phyloP scores from a whole-genome alignment of 768 basidiomycete species.

The Kwoniella heveanensis region DNA sequence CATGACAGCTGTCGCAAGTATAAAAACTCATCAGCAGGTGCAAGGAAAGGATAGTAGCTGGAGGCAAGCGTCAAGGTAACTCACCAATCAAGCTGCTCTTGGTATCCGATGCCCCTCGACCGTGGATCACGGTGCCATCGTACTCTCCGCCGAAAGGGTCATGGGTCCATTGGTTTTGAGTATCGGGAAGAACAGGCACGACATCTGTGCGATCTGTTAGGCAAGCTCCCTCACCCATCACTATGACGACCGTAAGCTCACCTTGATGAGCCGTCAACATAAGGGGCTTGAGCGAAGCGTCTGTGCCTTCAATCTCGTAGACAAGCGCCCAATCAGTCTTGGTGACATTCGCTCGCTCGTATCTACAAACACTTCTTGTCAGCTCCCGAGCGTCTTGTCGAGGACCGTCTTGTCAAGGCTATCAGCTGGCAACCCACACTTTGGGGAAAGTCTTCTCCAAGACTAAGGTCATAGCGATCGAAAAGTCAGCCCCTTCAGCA shows the following conservation, averaged over 20 bases:
- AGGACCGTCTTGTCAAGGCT: no score
- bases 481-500: neutral
- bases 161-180: constrained; percentile 63
- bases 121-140: constrained; percentile 66
- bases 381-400: neutral
- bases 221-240: no score
- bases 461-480: constrained; percentile 7
- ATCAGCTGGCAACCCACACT: no score
- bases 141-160: constrained; percentile 66
- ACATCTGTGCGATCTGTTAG: constrained; percentile 61
- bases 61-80: constrained; percentile 59
- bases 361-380: constrained; percentile 23
- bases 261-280: constrained; percentile 58
- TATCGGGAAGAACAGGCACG: constrained; percentile 67
- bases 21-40: neutral
- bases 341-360: constrained; percentile 73
- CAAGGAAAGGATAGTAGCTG: neutral
- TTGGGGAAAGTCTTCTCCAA: constrained; percentile 56
- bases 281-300: constrained; percentile 68
- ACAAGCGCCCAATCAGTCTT: constrained; percentile 72
- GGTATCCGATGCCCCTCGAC: constrained; percentile 72
- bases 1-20: constrained; percentile 48
- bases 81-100: constrained; percentile 62
- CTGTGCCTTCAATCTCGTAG: constrained; percentile 70
- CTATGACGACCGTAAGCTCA: no score